Evolutionary conservation across 2,329 filamentous ascomycete species (phyloP), one percentile per base, ranked within the genome.

Genomic region (Exserohilum turcica): DNA sequence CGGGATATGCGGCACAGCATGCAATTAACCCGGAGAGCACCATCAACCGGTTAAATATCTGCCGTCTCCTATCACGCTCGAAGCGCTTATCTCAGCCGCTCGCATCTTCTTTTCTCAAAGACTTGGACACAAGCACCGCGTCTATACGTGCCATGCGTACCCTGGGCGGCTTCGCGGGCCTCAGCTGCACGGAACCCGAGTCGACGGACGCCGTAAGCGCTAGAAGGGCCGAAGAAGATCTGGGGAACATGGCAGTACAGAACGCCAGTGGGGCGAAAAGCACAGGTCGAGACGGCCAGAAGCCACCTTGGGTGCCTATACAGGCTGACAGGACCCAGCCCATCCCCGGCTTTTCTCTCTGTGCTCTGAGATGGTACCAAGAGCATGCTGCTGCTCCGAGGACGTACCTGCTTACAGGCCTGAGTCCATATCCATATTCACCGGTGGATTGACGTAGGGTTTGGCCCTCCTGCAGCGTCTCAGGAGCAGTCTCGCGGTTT

Each of bases 161-260:
- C 31, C 45, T 39, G 33, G 40, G 52, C 37, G 46, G 52, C 47
- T 42, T 51, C 44, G 35, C 49, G 44, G 45, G 36, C 52, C 47
- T 47, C 47, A 44, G 47, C 52, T 54, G 56, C 46, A 61, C 48
- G 38, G 56, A 27, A 48, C 46, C 60, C 60, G 60, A 56, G 24
- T 48, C 43, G 45, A 57, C 49, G 60, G 55, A 35, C 39, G 56
- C 43, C 32, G 48, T 59, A 52, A 61, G 58, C 57, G 42, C 58
- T 63, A 63, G 60, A 62, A 62, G 52, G 38, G n/a, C 32, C 47
- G 52, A 50, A 53, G 59, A 63, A 63, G 51, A 54, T 59, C 50
- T 55, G 36, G 57, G 52, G 57, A 63, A 61, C 48, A 46, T 31
- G 43, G 18, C 39, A 40, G 43, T 27, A 8, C 24, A 35, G 52